A percentile compares a stretch with the other conserved stretches of the same genome.
Evolutionary conservation across 345 rosid species (phyloP).

Genomic region (Heritiera fomes): DNA sequence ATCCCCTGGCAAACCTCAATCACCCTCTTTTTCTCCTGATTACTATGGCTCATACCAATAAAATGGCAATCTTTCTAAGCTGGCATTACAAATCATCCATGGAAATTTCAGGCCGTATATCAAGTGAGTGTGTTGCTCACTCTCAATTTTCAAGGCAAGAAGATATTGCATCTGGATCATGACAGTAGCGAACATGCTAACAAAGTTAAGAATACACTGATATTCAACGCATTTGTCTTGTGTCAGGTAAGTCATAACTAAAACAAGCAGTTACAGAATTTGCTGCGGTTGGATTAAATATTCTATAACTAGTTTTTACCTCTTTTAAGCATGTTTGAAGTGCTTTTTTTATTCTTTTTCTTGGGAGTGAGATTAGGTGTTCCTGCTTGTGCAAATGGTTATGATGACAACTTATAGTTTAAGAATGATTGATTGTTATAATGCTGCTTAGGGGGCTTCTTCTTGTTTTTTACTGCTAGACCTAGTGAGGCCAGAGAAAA

Average conservation of each 20-base stretch:
- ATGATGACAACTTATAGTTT: background rate
- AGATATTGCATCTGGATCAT: conserved; percentile 49
- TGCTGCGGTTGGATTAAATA: background rate
- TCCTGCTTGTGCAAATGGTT: background rate
- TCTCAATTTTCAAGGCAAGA: conserved; percentile 71
- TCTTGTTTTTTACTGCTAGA: background rate
- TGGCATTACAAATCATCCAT: conserved; percentile 8
- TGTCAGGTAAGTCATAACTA: conserved; percentile 66
- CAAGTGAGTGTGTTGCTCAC: conserved; percentile 78
- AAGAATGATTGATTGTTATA: background rate
- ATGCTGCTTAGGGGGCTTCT: background rate
- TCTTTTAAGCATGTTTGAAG: background rate
- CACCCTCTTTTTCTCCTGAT: background rate
- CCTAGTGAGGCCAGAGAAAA: background rate
- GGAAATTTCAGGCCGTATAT: conserved; percentile 62
- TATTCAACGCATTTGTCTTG: conserved; percentile 89
- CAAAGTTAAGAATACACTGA: conserved; percentile 75
- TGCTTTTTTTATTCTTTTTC: background rate
- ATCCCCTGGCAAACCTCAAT: background rate
- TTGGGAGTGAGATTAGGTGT: background rate
- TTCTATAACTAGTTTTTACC: background rate
- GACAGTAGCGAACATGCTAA: conserved; percentile 37
- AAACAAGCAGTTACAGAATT: background rate
- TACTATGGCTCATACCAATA: background rate
- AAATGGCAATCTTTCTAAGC: background rate